A percentile compares a stretch with the other conserved stretches of the same genome.
Evolutionary conservation across 108 stramenopile genomes (phyloP).

Genomic region (Pelagomonas calceolata): DNA sequence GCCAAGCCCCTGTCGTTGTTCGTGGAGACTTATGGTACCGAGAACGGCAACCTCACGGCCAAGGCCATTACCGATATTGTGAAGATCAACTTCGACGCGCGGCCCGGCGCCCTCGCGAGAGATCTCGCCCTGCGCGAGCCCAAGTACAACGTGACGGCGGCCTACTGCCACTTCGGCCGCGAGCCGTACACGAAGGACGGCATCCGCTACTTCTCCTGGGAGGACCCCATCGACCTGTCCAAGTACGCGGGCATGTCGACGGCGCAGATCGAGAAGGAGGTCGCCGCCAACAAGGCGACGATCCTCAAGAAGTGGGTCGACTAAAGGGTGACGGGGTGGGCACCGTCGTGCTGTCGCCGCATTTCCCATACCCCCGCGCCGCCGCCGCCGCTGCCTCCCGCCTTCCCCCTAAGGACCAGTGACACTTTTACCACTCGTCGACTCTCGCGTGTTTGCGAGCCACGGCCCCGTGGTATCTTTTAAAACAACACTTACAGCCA

Average conservation of each 20-base stretch:
- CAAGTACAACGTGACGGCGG: slow-evolving; percentile 45
- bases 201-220: slow-evolving; percentile 90
- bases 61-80: slow-evolving; percentile 41
- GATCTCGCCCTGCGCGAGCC: slow-evolving; percentile 43
- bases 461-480: too few species aligned
- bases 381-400: too few species aligned
- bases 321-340: slow-evolving; percentile 21
- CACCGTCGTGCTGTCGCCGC: too few species aligned
- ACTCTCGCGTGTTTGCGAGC: too few species aligned
- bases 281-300: slow-evolving; percentile 51
- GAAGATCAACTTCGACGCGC: slow-evolving; percentile 55
- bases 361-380: too few species aligned
- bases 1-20: slow-evolving; percentile 46
- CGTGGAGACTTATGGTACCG: slow-evolving; percentile 58
- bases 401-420: too few species aligned
- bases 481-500: too few species aligned
- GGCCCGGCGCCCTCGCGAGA: slow-evolving; percentile 41
- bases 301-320: slow-evolving; percentile 70
- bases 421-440: too few species aligned
- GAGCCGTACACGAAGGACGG: slow-evolving; percentile 45
- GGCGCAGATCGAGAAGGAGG: slow-evolving; percentile 40
- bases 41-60: slow-evolving; percentile 38
- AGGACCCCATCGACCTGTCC: slow-evolving; percentile 64
- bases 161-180: slow-evolving; percentile 60
- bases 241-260: slow-evolving; percentile 51